A percentile compares a stretch with the other conserved stretches of the same genome.
These are phyloP conservation scores for Solanum hybrid DNA, from an alignment of 305 asterid species.

Conservation along the genomic window DNA sequence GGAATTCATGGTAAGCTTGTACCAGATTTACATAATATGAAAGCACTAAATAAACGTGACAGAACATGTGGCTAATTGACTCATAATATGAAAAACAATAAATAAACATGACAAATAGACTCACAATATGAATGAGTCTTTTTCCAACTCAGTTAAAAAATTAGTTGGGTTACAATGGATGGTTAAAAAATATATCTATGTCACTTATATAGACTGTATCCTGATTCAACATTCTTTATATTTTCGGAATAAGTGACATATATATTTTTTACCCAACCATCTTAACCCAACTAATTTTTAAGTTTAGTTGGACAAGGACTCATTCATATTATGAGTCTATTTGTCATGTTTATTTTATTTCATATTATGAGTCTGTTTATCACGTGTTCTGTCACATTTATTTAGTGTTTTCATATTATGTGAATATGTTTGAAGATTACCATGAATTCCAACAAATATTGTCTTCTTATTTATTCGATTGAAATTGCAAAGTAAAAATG, in stretches of 20 bases:
- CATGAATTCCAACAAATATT: not conserved
- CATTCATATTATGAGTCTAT: not conserved
- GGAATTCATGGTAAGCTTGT: not conserved
- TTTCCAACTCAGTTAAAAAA: not conserved
- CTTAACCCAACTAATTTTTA: not conserved
- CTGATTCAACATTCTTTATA: not conserved
- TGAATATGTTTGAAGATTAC: not conserved
- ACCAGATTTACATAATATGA: not conserved
- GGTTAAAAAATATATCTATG: not conserved
- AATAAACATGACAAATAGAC: not conserved
- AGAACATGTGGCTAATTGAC: not conserved
- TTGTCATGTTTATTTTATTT: not conserved
- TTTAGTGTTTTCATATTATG: not conserved
- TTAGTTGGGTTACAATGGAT: not conserved
- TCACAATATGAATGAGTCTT: not conserved
- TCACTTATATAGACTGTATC: not conserved
- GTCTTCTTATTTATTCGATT: not conserved
- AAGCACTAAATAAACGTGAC: not conserved
- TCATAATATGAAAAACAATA: too few species aligned
- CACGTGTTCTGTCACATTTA: not conserved
- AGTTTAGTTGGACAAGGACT: not conserved
- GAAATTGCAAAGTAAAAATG: too few species aligned
- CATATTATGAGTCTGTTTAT: not conserved
- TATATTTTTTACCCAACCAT: not conserved
- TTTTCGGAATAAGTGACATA: not conserved